Conservation (phyloP, 2,329 filamentous ascomycete species). For the Pseudophaeomoniella oleicola region DNA sequence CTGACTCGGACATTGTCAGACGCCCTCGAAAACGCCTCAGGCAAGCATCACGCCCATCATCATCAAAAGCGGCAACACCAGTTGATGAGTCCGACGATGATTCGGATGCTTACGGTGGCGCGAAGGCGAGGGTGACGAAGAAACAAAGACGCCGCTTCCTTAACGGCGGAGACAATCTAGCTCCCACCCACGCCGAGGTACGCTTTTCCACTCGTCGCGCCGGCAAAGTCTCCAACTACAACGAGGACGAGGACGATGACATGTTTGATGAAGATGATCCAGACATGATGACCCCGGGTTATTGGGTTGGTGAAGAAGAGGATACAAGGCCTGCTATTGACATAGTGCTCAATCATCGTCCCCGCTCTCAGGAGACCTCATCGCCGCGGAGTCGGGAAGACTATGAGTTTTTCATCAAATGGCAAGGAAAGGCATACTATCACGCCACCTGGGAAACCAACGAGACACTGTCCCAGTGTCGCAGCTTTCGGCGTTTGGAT, state of each 20-base stretch:
- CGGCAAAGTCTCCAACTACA: conserved; percentile 57
- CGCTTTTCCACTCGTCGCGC: conserved; percentile 83
- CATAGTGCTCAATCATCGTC: conserved; percentile 72
- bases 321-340: conserved; percentile 80
- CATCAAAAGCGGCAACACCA: conserved; percentile 31
- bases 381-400: conserved; percentile 44
- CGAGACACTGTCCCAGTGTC: conserved; percentile 57
- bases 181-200: conserved; percentile 60
- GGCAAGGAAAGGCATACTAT: conserved; percentile 88
- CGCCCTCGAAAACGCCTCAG: conserved; percentile 35
- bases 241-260: conserved; percentile 49
- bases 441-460: conserved; percentile 91
- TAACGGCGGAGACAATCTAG: conserved; percentile 47
- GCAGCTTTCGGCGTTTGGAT: conserved; percentile 76
- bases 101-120: conserved; percentile 61
- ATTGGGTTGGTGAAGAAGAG: conserved; percentile 56
- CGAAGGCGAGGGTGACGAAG: conserved; percentile 56
- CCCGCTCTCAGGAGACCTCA: conserved; percentile 48
- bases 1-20: conserved; percentile 54
- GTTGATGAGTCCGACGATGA: conserved; percentile 55
- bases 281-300: conserved; percentile 49
- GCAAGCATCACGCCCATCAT: conserved; percentile 38
- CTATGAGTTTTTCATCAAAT: conserved; percentile 88
- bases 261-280: conserved; percentile 39
- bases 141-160: conserved; percentile 61